phyloP scores from a whole-genome alignment of 768 basidiomycete species.

The Leccinum truebloodii region DNA sequence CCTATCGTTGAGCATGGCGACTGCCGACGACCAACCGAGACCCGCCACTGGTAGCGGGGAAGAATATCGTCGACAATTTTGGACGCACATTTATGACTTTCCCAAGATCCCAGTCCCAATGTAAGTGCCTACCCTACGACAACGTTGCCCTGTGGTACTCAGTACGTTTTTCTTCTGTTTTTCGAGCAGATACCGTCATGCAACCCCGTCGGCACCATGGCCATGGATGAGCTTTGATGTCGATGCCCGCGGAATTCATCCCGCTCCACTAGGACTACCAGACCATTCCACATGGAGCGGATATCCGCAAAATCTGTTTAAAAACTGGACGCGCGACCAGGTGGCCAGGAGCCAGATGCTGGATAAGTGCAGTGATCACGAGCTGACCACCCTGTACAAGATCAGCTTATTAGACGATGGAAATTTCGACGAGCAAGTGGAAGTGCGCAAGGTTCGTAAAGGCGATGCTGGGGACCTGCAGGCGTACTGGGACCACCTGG shows the following conservation, averaged over 20 bases:
- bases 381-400: constrained; percentile 22
- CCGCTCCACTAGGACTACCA: not conserved
- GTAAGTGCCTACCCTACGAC: constrained; percentile 15
- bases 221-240: constrained; percentile 37
- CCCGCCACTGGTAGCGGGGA: not conserved
- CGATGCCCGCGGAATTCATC: constrained; percentile 10
- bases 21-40: not conserved
- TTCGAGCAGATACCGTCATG: constrained; percentile 32
- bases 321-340: constrained; percentile 54
- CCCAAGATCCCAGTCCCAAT: constrained; percentile 22
- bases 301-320: constrained; percentile 53
- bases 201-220: constrained; percentile 42
- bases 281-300: constrained; percentile 27
- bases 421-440: constrained; percentile 16
- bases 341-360: constrained; percentile 38
- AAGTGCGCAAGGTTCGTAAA: constrained; percentile 11
- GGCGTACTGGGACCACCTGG: constrained; percentile 33
- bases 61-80: not conserved
- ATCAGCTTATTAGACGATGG: constrained; percentile 20
- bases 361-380: constrained; percentile 15
- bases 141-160: not conserved
- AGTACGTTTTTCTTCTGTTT: not conserved
- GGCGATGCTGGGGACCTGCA: constrained; percentile 14
- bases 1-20: constrained; percentile 10
- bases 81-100: not conserved